A percentile compares a stretch with the other conserved stretches of the same genome.
Evolutionary conservation across 805 yeast species (phyloP).

Genomic region (Hanseniaspora lindneri): DNA sequence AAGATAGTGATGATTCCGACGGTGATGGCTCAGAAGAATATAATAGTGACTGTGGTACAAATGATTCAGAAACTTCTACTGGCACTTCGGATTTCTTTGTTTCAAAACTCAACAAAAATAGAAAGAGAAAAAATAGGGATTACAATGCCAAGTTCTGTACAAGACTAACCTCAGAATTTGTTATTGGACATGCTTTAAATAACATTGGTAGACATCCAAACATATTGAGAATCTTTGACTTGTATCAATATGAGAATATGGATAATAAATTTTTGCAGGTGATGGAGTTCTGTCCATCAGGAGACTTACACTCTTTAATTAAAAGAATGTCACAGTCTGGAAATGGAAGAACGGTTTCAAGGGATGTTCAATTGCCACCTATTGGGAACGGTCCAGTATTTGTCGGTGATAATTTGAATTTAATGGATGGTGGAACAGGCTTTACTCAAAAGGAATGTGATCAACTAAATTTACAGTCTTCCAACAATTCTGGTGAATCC

Average conservation of each 20-base stretch:
- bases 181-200: conserved; percentile 69
- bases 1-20: neutral
- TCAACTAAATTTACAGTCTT: neutral
- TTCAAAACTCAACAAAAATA: conserved; percentile 1
- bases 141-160: conserved; percentile 88
- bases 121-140: conserved; percentile 60
- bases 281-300: conserved; percentile 88
- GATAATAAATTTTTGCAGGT: conserved; percentile 65
- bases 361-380: conserved; percentile 9
- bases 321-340: conserved; percentile 32
- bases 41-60: neutral
- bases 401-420: conserved; percentile 11
- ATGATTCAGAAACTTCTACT: neutral
- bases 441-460: neutral
- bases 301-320: conserved; percentile 51
- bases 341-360: conserved; percentile 12
- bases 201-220: conserved; percentile 42
- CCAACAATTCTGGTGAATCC: neutral
- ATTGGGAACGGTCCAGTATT: conserved; percentile 14
- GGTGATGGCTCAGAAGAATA: neutral
- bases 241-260: conserved; percentile 51
- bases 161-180: conserved; percentile 74
- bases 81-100: conserved; percentile 6
- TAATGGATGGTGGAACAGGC: conserved; percentile 15
- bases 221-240: conserved; percentile 65